Evolutionary conservation across 1,284 basidiomycete genomes (phyloP), one percentile per base, ranked within the genome.

Genomic region (Ceraceosorus bombacis): DNA sequence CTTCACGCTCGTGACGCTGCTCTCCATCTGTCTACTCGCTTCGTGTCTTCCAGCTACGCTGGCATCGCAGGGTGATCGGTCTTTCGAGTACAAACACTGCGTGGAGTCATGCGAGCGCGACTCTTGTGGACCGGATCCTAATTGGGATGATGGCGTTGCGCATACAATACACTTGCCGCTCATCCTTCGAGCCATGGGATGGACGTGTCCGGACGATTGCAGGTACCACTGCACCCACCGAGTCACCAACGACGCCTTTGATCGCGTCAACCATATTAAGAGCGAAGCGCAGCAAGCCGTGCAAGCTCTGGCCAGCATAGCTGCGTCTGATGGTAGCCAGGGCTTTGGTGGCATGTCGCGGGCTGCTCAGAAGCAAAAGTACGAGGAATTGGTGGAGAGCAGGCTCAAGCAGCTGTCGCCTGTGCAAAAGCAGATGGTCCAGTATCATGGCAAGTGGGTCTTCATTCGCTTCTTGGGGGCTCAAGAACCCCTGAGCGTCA

Each of bases 401-500:
- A 49, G 65, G 46, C 60, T 77, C 41, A 60, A 59, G 4, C 46
- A 40, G 37, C 58, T 77, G 41, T 50, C 64, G n/a, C 64, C 61
- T 2, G 69, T 75, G 13, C 68, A 77, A 55, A 73, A 74, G 62
- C 64, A 72, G 58, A 76, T 74, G 65, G 74, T 76, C 27, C 75
- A 77, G 59, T 77, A 62, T 51, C 85, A 91, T 72, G 95, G 95
- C 36, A 98, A 98, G 81, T 98, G 94, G 73, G 73, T 74, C 41
- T 77, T 73, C 50, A 60, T 77, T 40, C 72, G 91, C 48, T 80
- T 89, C 27, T 79, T 82, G 5, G 90, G 90, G 37, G 66, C 71
- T 12, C 95, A 98, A 78, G 95, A 99, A 78, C 93, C 94, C 4
- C 85, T 92, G 10, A 90, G 89, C 9, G 92, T 96, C 57, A 77